Evolutionary conservation across 2,329 filamentous ascomycete species (phyloP).

Genomic region (Eutypa lata): DNA sequence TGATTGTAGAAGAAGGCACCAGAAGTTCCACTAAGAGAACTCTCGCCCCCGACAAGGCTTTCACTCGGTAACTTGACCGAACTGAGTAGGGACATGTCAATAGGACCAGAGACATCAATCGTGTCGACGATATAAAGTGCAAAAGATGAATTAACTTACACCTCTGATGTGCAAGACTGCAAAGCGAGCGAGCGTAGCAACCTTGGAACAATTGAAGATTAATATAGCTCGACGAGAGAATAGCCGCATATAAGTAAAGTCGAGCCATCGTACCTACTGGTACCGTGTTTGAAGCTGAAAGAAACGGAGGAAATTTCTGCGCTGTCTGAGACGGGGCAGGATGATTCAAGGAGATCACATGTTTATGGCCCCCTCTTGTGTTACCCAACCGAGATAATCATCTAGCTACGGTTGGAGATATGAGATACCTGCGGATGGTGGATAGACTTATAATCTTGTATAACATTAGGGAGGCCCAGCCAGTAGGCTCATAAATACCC

Average conservation of each 20-base stretch:
- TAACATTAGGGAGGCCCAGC: too few species aligned
- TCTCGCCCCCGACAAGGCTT: slow-evolving; percentile 5
- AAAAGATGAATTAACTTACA: slow-evolving; percentile 7
- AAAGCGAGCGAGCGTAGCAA: slow-evolving; percentile 6
- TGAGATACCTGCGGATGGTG: too few species aligned
- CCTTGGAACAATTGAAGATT: neutral
- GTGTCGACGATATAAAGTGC: slow-evolving; percentile 10
- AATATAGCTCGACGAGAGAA: neutral
- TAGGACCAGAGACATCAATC: slow-evolving; percentile 9
- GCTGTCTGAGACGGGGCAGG: neutral
- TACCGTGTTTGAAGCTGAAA: too few species aligned
- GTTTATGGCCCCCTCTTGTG: neutral
- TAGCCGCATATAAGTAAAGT: too few species aligned
- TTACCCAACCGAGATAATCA: too few species aligned
- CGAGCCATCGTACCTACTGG: too few species aligned
- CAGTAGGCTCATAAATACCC: too few species aligned
- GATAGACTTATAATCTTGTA: too few species aligned
- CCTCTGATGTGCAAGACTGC: slow-evolving; percentile 14
- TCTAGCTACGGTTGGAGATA: too few species aligned
- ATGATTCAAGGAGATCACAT: neutral
- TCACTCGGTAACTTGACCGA: slow-evolving; percentile 7
- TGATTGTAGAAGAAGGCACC: slow-evolving; percentile 15
- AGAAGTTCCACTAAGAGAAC: slow-evolving; percentile 1
- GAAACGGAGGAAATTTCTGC: too few species aligned
- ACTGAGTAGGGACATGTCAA: slow-evolving; percentile 8